Conservation (phyloP, 352 stramenopile species). For the Globisporangium viniferum region DNA sequence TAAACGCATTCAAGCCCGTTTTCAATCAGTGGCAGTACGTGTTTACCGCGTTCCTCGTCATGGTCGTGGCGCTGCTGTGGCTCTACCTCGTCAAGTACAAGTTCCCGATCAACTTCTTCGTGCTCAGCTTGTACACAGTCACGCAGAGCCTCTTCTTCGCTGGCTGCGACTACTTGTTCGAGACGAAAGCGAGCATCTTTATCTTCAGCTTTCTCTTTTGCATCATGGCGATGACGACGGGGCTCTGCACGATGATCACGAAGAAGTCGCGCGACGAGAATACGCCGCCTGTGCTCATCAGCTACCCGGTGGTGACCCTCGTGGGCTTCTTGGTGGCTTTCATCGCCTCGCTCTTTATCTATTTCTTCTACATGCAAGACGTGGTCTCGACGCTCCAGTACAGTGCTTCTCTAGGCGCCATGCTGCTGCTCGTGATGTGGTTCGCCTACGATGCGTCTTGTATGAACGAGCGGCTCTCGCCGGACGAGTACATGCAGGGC, state of each 20-base stretch:
- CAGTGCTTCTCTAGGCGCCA: conserved; percentile 43
- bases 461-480: conserved; percentile 73
- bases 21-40: conserved; percentile 56
- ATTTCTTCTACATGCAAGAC: conserved; percentile 55
- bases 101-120: conserved; percentile 69
- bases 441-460: conserved; percentile 75
- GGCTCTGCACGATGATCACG: conserved; percentile 46
- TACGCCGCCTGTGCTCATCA: conserved; percentile 39
- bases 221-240: conserved; percentile 57
- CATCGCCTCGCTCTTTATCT: conserved; percentile 54
- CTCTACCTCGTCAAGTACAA: conserved; percentile 77
- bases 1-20: conserved; percentile 21
- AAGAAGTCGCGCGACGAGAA: conserved; percentile 36
- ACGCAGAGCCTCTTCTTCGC: conserved; percentile 62
- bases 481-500: conserved; percentile 81
- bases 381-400: conserved; percentile 54
- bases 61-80: conserved; percentile 54
- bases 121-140: conserved; percentile 54
- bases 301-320: conserved; percentile 51
- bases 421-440: conserved; percentile 76
- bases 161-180: conserved; percentile 50
- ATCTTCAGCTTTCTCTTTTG: conserved; percentile 61
- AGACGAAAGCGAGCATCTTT: conserved; percentile 61
- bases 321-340: conserved; percentile 54
- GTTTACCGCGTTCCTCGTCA: conserved; percentile 43